Evolutionary conservation across 2,329 filamentous ascomycete species (phyloP).

Genomic region (Allantophomopsis lycopodina): DNA sequence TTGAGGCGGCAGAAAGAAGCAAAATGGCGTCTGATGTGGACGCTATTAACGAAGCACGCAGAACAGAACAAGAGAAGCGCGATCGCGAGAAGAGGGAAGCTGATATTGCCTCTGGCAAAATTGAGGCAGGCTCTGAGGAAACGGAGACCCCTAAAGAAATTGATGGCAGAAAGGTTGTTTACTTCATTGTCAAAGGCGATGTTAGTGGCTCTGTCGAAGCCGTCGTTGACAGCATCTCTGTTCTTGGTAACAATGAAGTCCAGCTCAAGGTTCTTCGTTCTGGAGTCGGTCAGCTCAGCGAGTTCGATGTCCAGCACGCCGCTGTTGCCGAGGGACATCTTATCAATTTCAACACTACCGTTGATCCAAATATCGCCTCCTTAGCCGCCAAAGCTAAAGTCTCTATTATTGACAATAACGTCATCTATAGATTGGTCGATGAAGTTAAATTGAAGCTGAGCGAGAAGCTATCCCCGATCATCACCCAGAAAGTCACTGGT

Average conservation of each 20-base stretch:
- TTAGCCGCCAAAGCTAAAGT: conserved; percentile 62
- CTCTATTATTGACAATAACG: conserved; percentile 68
- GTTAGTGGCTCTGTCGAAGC: conserved; percentile 92
- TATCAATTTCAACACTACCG: conserved; percentile 71
- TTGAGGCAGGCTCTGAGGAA: conserved; percentile 23
- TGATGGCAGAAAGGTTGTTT: conserved; percentile 39
- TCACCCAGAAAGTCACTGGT: conserved; percentile 61
- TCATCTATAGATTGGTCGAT: conserved; percentile 72
- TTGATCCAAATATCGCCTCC: conserved; percentile 53
- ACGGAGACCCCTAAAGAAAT: conserved; percentile 12
- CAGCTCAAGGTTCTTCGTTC: conserved; percentile 63
- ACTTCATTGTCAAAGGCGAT: conserved; percentile 84
- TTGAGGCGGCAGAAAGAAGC: conserved; percentile 56
- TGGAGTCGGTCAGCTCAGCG: conserved; percentile 62
- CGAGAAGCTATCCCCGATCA: conserved; percentile 50
- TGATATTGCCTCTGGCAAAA: conserved; percentile 18
- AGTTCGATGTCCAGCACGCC: conserved; percentile 85
- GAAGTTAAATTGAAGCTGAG: conserved; percentile 56
- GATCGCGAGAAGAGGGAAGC: conserved; percentile 44
- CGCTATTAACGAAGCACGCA: conserved; percentile 59
- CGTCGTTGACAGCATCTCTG: conserved; percentile 61
- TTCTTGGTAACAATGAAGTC: conserved; percentile 77
- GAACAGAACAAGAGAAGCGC: conserved; percentile 40
- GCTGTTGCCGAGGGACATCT: conserved; percentile 62
- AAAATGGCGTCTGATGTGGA: conserved; percentile 55